Evolutionary conservation across 768 basidiomycete genomes (phyloP).

Genomic region (Boletus tomentosulus): DNA sequence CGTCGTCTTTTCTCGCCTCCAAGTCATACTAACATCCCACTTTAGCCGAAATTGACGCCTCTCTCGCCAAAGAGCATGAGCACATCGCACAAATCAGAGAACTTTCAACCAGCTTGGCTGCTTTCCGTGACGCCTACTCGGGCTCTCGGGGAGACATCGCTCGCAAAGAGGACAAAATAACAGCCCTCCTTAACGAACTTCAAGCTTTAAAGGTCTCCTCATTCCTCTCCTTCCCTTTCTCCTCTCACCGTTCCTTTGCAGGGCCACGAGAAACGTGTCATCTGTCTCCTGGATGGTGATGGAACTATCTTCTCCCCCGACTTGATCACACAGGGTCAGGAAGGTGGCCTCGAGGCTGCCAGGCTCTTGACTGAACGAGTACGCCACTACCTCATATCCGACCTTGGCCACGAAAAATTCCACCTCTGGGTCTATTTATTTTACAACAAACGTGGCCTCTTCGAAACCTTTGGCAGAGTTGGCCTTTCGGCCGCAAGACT

Average conservation of each 20-base stretch:
- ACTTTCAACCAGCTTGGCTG: conserved; percentile 22
- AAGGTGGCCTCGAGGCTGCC: conserved; percentile 57
- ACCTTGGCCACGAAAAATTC: conserved; percentile 24
- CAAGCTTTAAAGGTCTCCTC: conserved; percentile 23
- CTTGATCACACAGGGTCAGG: conserved; percentile 50
- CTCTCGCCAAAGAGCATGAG: conserved; percentile 22
- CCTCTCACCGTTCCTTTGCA: background rate
- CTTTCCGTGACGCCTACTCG: conserved; percentile 27
- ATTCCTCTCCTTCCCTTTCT: background rate
- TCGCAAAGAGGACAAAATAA: conserved; percentile 10
- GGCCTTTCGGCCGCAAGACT: conserved; percentile 32
- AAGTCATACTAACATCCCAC: background rate
- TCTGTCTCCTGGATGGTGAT: conserved; percentile 62
- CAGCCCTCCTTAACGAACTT: conserved; percentile 23
- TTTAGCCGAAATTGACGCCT: conserved; percentile 29
- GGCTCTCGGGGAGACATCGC: conserved; percentile 19
- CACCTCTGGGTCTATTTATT: conserved; percentile 64
- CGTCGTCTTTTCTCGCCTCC: background rate
- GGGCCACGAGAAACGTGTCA: conserved; percentile 33
- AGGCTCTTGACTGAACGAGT: conserved; percentile 37
- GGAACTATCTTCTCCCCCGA: conserved; percentile 53
- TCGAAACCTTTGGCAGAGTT: conserved; percentile 42
- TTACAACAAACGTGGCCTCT: conserved; percentile 57
- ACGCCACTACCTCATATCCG: conserved; percentile 20
- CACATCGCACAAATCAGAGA: conserved; percentile 17